phyloP scores from a whole-genome alignment of 75 land plant species.

The Pseudotsuga menziesii region DNA sequence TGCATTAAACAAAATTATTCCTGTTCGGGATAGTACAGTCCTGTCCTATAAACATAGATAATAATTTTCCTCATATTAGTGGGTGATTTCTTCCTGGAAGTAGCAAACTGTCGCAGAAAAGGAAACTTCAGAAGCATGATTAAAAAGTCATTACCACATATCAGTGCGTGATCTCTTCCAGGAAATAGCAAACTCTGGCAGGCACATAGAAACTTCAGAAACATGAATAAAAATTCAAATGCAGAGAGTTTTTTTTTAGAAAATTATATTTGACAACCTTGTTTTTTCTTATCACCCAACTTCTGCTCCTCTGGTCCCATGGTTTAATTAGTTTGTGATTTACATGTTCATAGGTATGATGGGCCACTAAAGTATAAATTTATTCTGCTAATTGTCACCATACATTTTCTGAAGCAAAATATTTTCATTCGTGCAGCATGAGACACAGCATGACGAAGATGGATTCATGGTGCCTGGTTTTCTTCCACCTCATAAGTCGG shows the following conservation, averaged over 20 bases:
- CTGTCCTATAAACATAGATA: not conserved
- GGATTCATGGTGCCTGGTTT: conserved; percentile 40
- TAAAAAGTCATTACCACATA: conserved; percentile 4
- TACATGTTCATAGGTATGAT: not conserved
- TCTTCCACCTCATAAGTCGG: conserved; percentile 17
- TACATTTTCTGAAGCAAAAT: not conserved
- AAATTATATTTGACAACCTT: not conserved
- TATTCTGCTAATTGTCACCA: not conserved
- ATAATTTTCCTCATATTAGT: too few relatives aligned
- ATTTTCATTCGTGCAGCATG: conserved; percentile 40
- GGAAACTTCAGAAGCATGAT: too few relatives aligned
- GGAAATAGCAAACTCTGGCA: not conserved
- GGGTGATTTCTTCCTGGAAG: too few relatives aligned
- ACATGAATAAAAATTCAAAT: not conserved
- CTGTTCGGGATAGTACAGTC: too few relatives aligned
- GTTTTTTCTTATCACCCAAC: too few relatives aligned
- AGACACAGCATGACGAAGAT: conserved; percentile 59
- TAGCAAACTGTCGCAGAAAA: too few relatives aligned
- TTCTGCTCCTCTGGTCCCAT: too few relatives aligned
- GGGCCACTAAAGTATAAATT: not conserved
- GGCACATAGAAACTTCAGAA: not conserved
- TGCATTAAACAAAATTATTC: too few relatives aligned
- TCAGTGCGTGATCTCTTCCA: not conserved
- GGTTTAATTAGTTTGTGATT: not conserved
- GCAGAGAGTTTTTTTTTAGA: not conserved